Conservation (phyloP, 1,284 basidiomycete species). For the Apiotrichum gamsii region DNA sequence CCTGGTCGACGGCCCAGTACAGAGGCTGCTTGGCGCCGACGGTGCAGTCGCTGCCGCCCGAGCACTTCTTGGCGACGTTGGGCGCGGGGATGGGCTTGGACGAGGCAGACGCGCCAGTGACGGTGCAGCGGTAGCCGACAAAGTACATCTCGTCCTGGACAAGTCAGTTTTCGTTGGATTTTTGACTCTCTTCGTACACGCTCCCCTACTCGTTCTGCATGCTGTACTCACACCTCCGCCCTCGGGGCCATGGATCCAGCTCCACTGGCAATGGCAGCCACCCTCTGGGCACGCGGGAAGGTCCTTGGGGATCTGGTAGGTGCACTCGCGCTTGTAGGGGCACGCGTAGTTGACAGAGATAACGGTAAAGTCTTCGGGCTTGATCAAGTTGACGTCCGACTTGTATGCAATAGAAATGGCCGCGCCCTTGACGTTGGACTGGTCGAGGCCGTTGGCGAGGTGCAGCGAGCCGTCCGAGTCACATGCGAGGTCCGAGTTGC, state of each 20-base stretch:
- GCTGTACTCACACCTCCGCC: constrained; percentile 6
- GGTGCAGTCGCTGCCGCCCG: constrained; percentile 16
- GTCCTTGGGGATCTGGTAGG: constrained; percentile 58
- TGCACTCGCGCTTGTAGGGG: constrained; percentile 59
- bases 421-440: constrained; percentile 4
- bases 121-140: constrained; percentile 36
- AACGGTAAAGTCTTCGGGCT: constrained; percentile 61
- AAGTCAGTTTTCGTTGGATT: no score
- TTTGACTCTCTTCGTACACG: no score
- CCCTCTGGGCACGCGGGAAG: constrained; percentile 62
- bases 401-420: constrained; percentile 63
- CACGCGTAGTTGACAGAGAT: constrained; percentile 68
- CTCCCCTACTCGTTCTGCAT: no score
- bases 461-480: background rate
- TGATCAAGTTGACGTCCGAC: constrained; percentile 51
- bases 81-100: constrained; percentile 29
- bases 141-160: constrained; percentile 36
- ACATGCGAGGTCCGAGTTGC: background rate
- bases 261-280: constrained; percentile 63
- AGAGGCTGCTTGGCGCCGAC: constrained; percentile 34
- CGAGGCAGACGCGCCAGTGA: constrained; percentile 31
- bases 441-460: background rate
- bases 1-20: constrained; percentile 40
- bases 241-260: constrained; percentile 55
- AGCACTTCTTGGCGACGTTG: constrained; percentile 26